phyloP scores from a whole-genome alignment of 768 basidiomycete species.

The Favolaschia claudopus region DNA sequence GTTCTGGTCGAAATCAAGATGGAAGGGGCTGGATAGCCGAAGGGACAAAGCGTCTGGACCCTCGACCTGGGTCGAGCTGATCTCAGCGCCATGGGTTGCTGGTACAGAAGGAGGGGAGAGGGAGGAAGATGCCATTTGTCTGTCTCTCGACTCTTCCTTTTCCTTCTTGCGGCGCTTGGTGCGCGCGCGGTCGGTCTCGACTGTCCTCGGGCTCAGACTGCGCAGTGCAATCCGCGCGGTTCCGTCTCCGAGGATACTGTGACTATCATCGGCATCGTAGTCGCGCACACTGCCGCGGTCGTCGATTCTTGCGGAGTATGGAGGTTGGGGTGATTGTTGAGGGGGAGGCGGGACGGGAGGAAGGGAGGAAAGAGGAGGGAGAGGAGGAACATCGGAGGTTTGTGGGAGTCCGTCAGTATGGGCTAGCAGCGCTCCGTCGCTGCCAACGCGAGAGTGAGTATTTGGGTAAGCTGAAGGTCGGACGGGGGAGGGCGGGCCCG shows the following conservation, averaged over 20 bases:
- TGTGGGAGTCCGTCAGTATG: not conserved
- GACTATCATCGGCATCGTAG: slow-evolving; percentile 35
- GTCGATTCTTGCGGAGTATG: slow-evolving; percentile 17
- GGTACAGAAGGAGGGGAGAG: no score
- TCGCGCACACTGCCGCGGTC: slow-evolving; percentile 36
- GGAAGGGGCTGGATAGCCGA: slow-evolving; percentile 55
- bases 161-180: slow-evolving; percentile 11
- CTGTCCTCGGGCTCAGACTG: slow-evolving; percentile 54
- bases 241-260: slow-evolving; percentile 37
- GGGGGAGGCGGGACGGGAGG: slow-evolving; percentile 1
- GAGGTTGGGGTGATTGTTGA: not conserved
- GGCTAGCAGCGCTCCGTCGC: slow-evolving; percentile 17
- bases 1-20: slow-evolving; percentile 44
- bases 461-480: slow-evolving; percentile 19
- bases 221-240: slow-evolving; percentile 50
- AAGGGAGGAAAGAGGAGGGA: not conserved
- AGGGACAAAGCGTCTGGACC: slow-evolving; percentile 41
- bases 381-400: slow-evolving; percentile 4
- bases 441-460: slow-evolving; percentile 24
- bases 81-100: no score
- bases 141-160: slow-evolving; percentile 10
- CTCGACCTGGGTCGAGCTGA: no score
- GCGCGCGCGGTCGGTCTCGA: slow-evolving; percentile 33
- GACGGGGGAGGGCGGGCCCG: slow-evolving; percentile 14
- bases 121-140: not conserved